Base-by-base conservation (phyloP, 495 filamentous ascomycete genomes). In the Amorphotheca resinae region DNA sequence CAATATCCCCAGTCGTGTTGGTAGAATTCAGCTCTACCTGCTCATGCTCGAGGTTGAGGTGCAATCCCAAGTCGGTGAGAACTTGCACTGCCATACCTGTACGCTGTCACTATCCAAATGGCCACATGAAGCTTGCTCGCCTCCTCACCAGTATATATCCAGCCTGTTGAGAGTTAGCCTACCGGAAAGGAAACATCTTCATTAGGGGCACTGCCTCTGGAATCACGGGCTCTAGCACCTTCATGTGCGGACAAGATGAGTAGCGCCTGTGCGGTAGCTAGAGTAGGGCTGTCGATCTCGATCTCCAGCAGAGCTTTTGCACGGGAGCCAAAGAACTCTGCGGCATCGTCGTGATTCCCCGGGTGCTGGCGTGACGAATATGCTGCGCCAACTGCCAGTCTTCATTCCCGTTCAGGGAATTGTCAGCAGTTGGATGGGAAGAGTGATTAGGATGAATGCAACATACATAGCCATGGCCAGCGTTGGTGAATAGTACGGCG, bases 391-490 rank as follows among this genome's bases (percentile, higher is more conserved):
- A 63, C 64, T 14, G 66, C 67, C 34, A 72, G 61, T 70, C 23
- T 45, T 20, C 18, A n/a, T 26, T 7, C 15, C 14, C 12, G 23
- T 21, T 42, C 33, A 28, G 26, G 11, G 4, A 4, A 6, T n/a
- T 5, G 14, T n/a, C 9, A 34, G 26, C 14, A 6, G n/a, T n/a
- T n/a, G n/a, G n/a, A n/a, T n/a, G n/a, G n/a, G n/a, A 23, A 16
- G 17, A 22, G 16, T n/a, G n/a, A n/a, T n/a, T n/a, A 23, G 9
- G 3, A 14, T 16, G 12, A 38, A 2, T 21, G 3, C 31, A 22
- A 52, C 60, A 47, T 45, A 70, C 68, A 72, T 72, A 3, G 69
- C 64, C 46, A 70, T 69, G 4, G 59, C 67, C 18, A 73, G 57
- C 5, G 67, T 62, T 34, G 69, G 66, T 1, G 67, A 71, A 42